Evolutionary conservation across 345 rosid species (phyloP).

Genomic region (Salix arbutifolia): DNA sequence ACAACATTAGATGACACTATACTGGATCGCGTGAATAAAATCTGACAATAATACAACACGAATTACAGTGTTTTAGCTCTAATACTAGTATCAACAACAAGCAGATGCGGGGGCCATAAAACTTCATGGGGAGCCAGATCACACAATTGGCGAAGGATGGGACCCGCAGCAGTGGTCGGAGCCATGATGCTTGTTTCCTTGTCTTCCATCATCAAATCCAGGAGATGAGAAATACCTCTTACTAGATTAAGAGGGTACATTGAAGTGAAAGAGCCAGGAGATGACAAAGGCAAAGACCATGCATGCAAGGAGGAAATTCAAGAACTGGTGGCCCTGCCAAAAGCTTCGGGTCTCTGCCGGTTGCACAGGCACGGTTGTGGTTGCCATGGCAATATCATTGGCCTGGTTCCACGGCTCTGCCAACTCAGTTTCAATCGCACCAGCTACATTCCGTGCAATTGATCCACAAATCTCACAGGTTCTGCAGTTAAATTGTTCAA

Average conservation of each 20-base stretch:
- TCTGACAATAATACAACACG: not conserved
- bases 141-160: not conserved
- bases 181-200: not conserved
- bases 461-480: constrained; percentile 96
- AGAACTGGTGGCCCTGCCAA: constrained; percentile 80
- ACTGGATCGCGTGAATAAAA: not conserved
- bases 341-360: constrained; percentile 46
- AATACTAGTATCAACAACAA: constrained; percentile 13
- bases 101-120: not conserved
- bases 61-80: constrained; percentile 8
- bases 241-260: constrained; percentile 47
- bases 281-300: constrained; percentile 93
- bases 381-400: constrained; percentile 29
- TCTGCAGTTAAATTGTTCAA: constrained; percentile 35
- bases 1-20: not conserved
- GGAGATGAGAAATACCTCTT: not conserved
- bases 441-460: constrained; percentile 59
- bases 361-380: constrained; percentile 25
- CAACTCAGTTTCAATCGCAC: constrained; percentile 44
- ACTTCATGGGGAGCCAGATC: not conserved
- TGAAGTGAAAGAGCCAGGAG: constrained; percentile 95
- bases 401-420: constrained; percentile 45
- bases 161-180: constrained; percentile 3
- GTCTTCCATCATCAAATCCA: constrained; percentile 2
- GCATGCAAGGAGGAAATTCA: constrained; percentile 83